phyloP scores from a whole-genome alignment of 768 basidiomycete species.

The Wakefieldia striispora region DNA sequence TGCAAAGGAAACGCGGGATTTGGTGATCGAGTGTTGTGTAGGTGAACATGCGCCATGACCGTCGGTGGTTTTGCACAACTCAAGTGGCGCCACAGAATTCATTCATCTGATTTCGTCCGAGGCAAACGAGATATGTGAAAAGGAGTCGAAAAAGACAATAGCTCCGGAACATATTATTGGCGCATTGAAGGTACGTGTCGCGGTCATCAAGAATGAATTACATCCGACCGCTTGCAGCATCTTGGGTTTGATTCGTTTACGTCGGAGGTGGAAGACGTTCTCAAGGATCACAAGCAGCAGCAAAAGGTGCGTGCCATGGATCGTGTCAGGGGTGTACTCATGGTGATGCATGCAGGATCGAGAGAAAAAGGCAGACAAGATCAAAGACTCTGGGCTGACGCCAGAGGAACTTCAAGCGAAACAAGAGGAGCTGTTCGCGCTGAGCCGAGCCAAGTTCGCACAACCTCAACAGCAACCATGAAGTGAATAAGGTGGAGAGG shows the following conservation, averaged over 20 bases:
- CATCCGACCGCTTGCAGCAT: conserved; percentile 46
- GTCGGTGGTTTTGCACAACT: conserved; percentile 11
- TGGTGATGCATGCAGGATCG: conserved; percentile 54
- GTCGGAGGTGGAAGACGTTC: conserved; percentile 84
- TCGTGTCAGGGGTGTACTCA: conserved; percentile 3
- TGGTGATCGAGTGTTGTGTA: conserved; percentile 98
- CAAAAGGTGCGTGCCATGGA: conserved; percentile 63
- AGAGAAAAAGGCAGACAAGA: conserved; percentile 89
- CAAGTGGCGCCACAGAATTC: conserved; percentile 64
- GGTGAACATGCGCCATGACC: conserved; percentile 59
- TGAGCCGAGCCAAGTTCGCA: conserved; percentile 77
- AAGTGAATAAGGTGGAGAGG: conserved; percentile 6
- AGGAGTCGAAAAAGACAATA: conserved; percentile 98
- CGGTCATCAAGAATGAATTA: not conserved
- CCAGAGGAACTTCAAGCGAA: conserved; percentile 85
- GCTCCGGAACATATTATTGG: conserved; percentile 94
- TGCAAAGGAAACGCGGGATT: conserved; percentile 94
- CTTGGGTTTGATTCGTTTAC: conserved; percentile 93
- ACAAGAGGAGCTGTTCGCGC: conserved; percentile 93
- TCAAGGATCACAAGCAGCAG: conserved; percentile 95
- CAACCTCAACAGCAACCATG: conserved; percentile 47
- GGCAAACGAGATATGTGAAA: conserved; percentile 97
- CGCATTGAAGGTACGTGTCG: conserved; percentile 72
- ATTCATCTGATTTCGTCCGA: conserved; percentile 97
- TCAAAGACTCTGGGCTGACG: conserved; percentile 84